A percentile compares a stretch with the other conserved stretches of the same genome.
phyloP scores from a whole-genome alignment of 169 alveolate genomes.

The Cryptosporidium parvum region DNA sequence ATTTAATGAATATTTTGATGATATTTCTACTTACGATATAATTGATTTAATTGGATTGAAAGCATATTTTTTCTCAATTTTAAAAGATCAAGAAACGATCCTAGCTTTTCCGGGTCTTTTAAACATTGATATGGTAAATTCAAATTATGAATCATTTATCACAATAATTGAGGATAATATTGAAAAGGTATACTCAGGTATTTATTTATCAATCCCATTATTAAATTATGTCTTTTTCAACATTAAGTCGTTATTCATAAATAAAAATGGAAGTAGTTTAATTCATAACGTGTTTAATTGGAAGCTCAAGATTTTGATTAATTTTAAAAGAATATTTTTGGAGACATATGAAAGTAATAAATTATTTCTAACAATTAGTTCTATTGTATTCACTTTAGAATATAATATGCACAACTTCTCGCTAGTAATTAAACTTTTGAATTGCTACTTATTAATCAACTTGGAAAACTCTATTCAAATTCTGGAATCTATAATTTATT shows the following conservation, averaged over 20 bases:
- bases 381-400: neutral
- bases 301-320: neutral
- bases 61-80: neutral
- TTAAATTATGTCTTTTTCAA: neutral
- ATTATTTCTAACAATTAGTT: neutral
- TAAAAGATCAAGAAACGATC: neutral
- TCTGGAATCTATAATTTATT: neutral
- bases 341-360: neutral
- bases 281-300: neutral
- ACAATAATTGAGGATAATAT: neutral
- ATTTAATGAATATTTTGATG: conserved; percentile 1
- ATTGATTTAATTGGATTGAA: neutral
- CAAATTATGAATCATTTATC: neutral
- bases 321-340: neutral
- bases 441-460: neutral
- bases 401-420: too few relatives aligned
- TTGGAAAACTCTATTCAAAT: neutral
- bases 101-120: neutral
- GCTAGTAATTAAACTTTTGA: neutral
- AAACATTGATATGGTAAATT: neutral
- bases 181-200: neutral
- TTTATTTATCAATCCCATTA: neutral
- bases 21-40: neutral
- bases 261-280: neutral
- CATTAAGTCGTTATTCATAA: neutral